Evolutionary conservation across 306 rosid genomes (phyloP).

Genomic region (Prinsepia uniflora): DNA sequence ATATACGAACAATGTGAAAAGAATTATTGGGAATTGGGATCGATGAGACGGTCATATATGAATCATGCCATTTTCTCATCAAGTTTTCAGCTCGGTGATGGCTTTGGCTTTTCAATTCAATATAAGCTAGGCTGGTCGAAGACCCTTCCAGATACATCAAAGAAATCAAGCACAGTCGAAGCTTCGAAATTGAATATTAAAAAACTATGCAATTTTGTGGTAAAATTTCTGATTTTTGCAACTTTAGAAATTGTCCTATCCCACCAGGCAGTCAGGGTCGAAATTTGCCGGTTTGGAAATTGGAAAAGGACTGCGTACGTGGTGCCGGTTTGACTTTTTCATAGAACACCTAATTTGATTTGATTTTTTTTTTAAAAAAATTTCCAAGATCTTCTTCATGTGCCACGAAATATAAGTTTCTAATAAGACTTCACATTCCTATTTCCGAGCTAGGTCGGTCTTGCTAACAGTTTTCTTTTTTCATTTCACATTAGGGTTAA

Average conservation of each 20-base stretch:
- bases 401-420: background rate
- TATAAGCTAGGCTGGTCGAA: background rate
- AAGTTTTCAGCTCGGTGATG: background rate
- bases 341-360: slow-evolving; percentile 12
- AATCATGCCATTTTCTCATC: too few relatives aligned
- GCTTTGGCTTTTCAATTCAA: background rate
- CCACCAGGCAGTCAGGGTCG: background rate
- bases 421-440: too few relatives aligned
- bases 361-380: background rate
- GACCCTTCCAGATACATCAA: slow-evolving; percentile 5
- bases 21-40: background rate
- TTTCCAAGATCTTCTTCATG: background rate
- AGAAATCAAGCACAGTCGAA: too few relatives aligned
- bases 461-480: too few relatives aligned
- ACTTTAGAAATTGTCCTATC: too few relatives aligned
- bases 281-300: background rate
- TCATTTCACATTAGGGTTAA: too few relatives aligned
- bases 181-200: too few relatives aligned
- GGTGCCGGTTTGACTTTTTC: background rate
- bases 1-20: background rate
- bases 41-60: background rate
- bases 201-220: too few relatives aligned
- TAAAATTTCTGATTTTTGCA: too few relatives aligned
- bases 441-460: too few relatives aligned
- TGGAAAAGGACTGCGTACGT: background rate